Base-by-base conservation (phyloP, 441 rosid genomes). In the Cnidoscolus chayamansa region DNA sequence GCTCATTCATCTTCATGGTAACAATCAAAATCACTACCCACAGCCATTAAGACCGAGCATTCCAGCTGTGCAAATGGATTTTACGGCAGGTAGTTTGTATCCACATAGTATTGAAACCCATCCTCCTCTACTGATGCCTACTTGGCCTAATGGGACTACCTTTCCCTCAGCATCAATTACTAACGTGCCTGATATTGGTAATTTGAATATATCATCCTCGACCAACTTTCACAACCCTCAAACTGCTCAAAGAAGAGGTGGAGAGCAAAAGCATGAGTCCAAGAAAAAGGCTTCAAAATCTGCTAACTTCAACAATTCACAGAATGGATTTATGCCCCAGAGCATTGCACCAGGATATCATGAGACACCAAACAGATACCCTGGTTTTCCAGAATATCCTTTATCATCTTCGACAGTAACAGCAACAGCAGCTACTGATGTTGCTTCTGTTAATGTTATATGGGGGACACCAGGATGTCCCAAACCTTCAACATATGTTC, bases 391-490 rank as follows among this genome's bases (percentile, higher is more conserved):
- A 68, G 77, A 74, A 56, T 40, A 20, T 61, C 48, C 56, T 0
- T 58, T 76, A 30, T 25, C 79, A 15, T 59, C 76, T 25, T 72
- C 78, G 43, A 66, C 77, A 64, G 60, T 75, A 45, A 25, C 49
- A 19, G 43, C 2, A 37, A 37, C 43, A 37, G 6, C 43, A 37
- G 66, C 65, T 37, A 35, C 25, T 1, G 59, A 62, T 35, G 61
- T 56, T 45, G 66, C 70, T 71, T 31, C 65, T 64, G 68, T 15
- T 72, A 74, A 70, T 47, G 77, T 70, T 53, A 65, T 58, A 50
- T 80, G 82, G 82, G 79, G 80, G 58, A 81, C 79, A 65, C 74
- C 74, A 37, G 84, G 82, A 47, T 72, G 72, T 59, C 82, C 84
- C 43, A 60, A 70, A 60, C 78, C 83, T 75, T 58, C 80, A 30